Evolutionary conservation across 2,329 filamentous ascomycete species (phyloP), one percentile per base, ranked within the genome.

Genomic region (Paecilomyces sp.): DNA sequence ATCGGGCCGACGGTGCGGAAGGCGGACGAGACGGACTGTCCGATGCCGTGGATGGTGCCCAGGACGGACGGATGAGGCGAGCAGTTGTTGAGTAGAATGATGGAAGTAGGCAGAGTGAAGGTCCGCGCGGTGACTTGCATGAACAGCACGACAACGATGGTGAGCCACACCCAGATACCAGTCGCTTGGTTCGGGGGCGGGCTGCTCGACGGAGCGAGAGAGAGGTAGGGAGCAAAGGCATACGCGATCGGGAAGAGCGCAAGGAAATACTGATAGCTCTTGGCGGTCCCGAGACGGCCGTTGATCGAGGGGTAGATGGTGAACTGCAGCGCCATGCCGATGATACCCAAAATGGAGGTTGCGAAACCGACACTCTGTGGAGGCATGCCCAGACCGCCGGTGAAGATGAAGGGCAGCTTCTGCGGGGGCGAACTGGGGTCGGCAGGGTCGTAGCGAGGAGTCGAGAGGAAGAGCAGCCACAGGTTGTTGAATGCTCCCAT

Each of bases 381-480:
- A 2, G 84, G 83, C 67, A 93, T 84, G 28, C 88, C 88, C 1
- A 93, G 79, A 9, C 90, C 90, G 22, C 90, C 89, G 0, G 83
- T 84, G 68, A 89, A 91, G 63, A 82, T 65, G 61, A 78, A 77
- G 0, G 86, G 85, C 1, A 84, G 76, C 60, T 56, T 73, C 62
- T 66, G 76, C 58, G 81, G 75, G 63, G 79, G 70, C 22, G 70
- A 69, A 13, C 69, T 65, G 11, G 78, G 74, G 75, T 76, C 72
- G 53, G 70, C 67, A 13, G 68, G 47, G 51, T 76, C 72, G 58
- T 74, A 85, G 7, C 88, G 86, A 0, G 88, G 86, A 0, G 88
- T 90, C 0, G 89, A 91, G 53, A 92, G 82, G 75, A 92, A 92
- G 54, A 91, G 82, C 56, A 89, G 86, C 87, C 88, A 91, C 24